Evolutionary conservation across 148 eudicot genomes (phyloP).

Genomic region (Arctostaphylos glauca): DNA sequence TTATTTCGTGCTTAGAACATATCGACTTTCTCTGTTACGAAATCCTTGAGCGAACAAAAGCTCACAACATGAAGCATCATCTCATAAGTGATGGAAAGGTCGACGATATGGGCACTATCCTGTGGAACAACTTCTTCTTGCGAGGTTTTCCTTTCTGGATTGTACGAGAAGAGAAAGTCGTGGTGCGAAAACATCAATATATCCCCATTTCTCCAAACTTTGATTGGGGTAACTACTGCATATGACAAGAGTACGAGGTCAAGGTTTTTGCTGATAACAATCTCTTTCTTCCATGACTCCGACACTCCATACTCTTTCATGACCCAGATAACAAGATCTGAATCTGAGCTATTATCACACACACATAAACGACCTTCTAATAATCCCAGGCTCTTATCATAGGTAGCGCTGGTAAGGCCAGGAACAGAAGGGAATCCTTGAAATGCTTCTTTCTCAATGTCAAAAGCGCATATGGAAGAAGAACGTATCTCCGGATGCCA

Average conservation of each 20-base stretch:
- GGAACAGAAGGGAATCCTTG: neutral
- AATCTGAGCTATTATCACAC: neutral
- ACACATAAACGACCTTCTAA: neutral
- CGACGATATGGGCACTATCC: neutral
- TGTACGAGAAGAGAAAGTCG: neutral
- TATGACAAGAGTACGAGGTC: neutral
- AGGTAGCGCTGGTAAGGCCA: neutral
- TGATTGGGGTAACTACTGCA: neutral
- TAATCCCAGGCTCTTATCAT: neutral
- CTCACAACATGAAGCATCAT: neutral
- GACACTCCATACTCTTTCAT: conserved; percentile 12
- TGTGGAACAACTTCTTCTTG: neutral
- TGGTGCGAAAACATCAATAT: conserved; percentile 1
- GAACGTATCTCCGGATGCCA: neutral
- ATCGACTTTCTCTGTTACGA: neutral
- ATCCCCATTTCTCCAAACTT: conserved; percentile 8
- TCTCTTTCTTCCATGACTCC: conserved; percentile 2
- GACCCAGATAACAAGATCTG: conserved; percentile 2
- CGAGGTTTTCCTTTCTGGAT: neutral
- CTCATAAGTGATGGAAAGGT: neutral
- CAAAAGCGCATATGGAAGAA: neutral
- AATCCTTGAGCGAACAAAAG: neutral
- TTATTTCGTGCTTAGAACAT: neutral
- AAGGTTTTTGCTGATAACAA: neutral
- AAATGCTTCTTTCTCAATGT: conserved; percentile 3